Base-by-base conservation (phyloP, 768 basidiomycete genomes). In the Phylloporus sp. region DNA sequence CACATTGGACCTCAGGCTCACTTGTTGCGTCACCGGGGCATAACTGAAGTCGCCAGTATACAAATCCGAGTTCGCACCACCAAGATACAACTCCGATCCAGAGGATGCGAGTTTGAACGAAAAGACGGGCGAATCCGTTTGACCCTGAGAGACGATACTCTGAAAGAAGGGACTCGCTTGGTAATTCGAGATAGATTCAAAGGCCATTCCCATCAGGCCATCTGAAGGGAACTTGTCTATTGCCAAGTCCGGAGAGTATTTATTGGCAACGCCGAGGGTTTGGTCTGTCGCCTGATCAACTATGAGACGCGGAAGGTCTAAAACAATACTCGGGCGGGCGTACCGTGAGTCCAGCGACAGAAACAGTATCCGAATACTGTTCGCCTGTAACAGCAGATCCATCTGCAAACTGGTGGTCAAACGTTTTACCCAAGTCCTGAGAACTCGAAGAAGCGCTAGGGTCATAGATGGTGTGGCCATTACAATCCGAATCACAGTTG, bases 71-170 rank as follows among this genome's bases (percentile, higher is more conserved):
- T 84, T 69, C 10, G 64, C 63, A 37, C 80, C 81, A 33, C 81
- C 81, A 21, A 84, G 50, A 55, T 69, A 73, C 14, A 82, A 65
- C 61, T 78, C 75, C 3, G 71, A 65, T 5, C 69, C 70, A 14
- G 55, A 44, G 9, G 56, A 18, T 11, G 75, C 59, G 9, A 80
- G 60, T 56, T 76, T 77, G 58, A 81, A 74, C 10, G 71, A 68
- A 55, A 80, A 79, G 38, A 64, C 63, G 18, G 70, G 44, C 7
- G 62, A 48, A 10, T 64, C 51, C 2, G 60, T 53, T 43, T 59
- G 43, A 5, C 61, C 63, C 41, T 79, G 64, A 2, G 55, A 44
- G 18, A 75, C 49, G 5, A 79, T 66, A 15, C 62, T 71, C 32
- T 76, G 62, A 52, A 76, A 72, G 35, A 74, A 54, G 0, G 74